Percentiles rank a stretch among this genome's conserved stretches.
phyloP scores from a whole-genome alignment of 345 rosid genomes.

The Citrus reticulata region DNA sequence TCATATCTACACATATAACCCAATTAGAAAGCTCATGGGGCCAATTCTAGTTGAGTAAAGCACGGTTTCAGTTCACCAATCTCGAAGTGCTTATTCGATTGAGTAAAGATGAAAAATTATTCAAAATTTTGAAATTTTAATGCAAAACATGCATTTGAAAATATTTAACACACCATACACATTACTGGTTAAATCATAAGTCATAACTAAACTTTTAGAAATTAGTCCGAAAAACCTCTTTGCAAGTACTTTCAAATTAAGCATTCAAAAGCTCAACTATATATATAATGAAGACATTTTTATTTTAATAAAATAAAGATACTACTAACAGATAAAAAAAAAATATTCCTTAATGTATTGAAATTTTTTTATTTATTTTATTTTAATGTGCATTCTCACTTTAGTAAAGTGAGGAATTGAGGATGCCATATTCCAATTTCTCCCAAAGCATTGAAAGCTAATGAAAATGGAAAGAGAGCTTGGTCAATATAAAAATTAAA shows the following conservation, averaged over 20 bases:
- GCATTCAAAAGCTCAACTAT: neutral
- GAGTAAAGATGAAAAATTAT: neutral
- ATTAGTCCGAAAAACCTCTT: neutral
- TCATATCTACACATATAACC: neutral
- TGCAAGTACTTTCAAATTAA: neutral
- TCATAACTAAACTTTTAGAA: neutral
- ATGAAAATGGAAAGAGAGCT: neutral
- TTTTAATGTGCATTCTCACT: too few species aligned
- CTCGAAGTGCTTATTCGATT: neutral
- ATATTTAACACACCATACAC: too few species aligned
- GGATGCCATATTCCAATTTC: too few species aligned
- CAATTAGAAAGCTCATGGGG: neutral
- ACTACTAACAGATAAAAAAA: too few species aligned
- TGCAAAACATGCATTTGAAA: too few species aligned
- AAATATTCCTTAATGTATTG: too few species aligned
- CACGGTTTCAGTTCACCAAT: conserved; percentile 6
- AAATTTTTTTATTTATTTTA: too few species aligned
- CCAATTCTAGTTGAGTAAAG: conserved; percentile 11
- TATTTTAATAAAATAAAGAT: too few species aligned
- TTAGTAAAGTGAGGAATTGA: too few species aligned
- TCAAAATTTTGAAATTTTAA: neutral
- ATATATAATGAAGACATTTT: too few species aligned
- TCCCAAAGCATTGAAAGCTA: neutral
- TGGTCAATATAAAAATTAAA: neutral
- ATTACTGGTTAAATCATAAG: too few species aligned